Evolutionary conservation across 805 yeast genomes (phyloP).

Genomic region (Wickerhamiella azymoides): DNA sequence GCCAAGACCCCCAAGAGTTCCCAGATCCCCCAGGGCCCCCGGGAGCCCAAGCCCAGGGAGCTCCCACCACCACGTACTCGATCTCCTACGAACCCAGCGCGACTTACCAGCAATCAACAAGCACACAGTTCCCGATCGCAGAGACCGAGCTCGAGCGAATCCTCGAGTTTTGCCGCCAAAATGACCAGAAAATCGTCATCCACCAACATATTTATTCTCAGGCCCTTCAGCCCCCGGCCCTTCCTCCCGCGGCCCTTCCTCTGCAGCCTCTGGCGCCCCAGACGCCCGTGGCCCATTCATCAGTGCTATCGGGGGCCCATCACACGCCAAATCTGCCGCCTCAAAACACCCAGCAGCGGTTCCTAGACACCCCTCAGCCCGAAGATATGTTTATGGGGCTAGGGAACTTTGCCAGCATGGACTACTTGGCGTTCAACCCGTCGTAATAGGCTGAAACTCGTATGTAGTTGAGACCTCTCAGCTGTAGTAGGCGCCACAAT

Average conservation of each 20-base stretch:
- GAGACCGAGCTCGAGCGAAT: conserved; percentile 19
- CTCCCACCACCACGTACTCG: conserved; percentile 10
- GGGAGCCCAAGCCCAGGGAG: conserved; percentile 12
- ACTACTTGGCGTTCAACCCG: conserved; percentile 19
- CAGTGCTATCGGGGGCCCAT: not conserved
- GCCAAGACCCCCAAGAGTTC: not conserved
- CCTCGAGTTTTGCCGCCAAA: conserved; percentile 16
- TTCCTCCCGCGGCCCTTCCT: not conserved
- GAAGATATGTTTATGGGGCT: conserved; percentile 4
- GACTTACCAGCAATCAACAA: not conserved
- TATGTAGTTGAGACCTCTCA: too few species aligned
- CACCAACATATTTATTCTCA: conserved; percentile 59
- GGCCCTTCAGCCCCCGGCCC: not conserved
- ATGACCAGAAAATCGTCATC: conserved; percentile 36
- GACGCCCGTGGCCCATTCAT: not conserved
- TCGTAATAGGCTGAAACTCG: not conserved
- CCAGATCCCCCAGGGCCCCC: not conserved
- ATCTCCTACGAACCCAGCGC: conserved; percentile 12
- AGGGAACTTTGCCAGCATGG: conserved; percentile 6
- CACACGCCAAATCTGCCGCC: not conserved
- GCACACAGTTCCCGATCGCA: conserved; percentile 17
- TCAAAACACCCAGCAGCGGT: not conserved
- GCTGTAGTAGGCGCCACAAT: too few species aligned
- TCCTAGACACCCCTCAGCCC: not conserved
- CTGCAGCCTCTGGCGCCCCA: not conserved